These are phyloP conservation scores for Nannochloropsis salina DNA, from an alignment of 108 stramenopile genomes.

Conservation along the genomic window DNA sequence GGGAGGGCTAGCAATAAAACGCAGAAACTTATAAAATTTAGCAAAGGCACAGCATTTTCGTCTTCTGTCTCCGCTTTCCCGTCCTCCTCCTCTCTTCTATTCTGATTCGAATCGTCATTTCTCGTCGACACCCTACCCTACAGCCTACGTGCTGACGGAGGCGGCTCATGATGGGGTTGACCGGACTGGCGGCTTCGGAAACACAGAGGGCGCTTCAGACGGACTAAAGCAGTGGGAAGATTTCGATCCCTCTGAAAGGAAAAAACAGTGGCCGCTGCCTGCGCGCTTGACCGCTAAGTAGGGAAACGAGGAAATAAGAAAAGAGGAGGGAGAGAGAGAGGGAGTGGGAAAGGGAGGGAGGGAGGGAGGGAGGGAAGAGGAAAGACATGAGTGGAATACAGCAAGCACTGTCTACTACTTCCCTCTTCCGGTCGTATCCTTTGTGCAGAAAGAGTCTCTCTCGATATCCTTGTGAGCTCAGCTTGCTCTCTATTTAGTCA, in stretches of 20 bases:
- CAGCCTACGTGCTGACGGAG: constrained; percentile 4
- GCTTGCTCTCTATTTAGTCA: no score
- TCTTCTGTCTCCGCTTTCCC: not conserved
- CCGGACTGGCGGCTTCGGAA: not conserved
- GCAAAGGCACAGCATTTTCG: no score
- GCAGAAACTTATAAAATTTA: no score
- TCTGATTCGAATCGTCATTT: not conserved
- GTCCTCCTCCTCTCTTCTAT: not conserved
- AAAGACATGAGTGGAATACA: not conserved
- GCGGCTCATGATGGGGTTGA: not conserved
- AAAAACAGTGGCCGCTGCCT: not conserved
- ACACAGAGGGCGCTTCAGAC: no score
- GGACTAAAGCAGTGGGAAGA: no score
- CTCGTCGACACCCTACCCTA: not conserved
- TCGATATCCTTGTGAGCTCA: no score
- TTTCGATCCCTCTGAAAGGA: not conserved
- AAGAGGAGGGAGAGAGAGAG: not conserved
- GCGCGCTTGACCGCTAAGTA: not conserved
- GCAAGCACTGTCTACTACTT: not conserved
- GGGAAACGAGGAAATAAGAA: not conserved
- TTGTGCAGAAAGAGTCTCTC: not conserved
- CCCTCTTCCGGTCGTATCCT: not conserved
- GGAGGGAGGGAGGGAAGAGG: not conserved
- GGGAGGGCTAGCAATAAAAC: no score
- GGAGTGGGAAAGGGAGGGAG: not conserved